phyloP scores from a whole-genome alignment of 129 eudicot species.

The Lactuca saligna region DNA sequence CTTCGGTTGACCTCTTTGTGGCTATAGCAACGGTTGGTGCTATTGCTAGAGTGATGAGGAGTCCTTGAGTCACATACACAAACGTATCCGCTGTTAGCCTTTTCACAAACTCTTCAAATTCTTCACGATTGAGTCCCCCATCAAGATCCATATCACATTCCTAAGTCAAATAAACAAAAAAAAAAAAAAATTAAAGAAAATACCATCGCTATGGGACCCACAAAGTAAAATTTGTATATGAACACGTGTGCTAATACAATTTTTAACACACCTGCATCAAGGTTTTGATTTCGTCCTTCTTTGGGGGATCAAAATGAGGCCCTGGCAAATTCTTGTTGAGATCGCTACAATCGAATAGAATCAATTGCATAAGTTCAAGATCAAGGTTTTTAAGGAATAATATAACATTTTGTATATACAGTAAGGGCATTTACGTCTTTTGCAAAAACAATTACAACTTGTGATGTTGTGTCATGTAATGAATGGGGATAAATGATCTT shows the following conservation, averaged over 20 bases:
- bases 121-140: slow-evolving; percentile 74
- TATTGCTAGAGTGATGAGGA: slow-evolving; percentile 68
- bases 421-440: too few species aligned
- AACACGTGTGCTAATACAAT: too few species aligned
- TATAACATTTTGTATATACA: slow-evolving; percentile 1
- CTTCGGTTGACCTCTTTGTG: slow-evolving; percentile 81
- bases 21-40: slow-evolving; percentile 86
- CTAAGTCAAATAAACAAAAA: slow-evolving; percentile 32
- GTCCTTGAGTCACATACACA: slow-evolving; percentile 70
- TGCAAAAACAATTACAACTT: neutral
- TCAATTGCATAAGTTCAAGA: slow-evolving; percentile 10
- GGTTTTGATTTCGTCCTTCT: slow-evolving; percentile 59
- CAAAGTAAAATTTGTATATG: neutral
- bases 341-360: slow-evolving; percentile 49
- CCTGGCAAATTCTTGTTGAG: slow-evolving; percentile 91
- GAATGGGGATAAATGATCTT: slow-evolving; percentile 14
- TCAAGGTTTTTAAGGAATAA: neutral
- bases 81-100: slow-evolving; percentile 66
- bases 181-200: neutral
- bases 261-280: slow-evolving; percentile 65
- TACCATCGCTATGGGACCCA: neutral
- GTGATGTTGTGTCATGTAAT: neutral
- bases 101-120: slow-evolving; percentile 61
- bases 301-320: slow-evolving; percentile 97
- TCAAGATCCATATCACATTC: slow-evolving; percentile 77